Evolutionary conservation across 2,329 filamentous ascomycete genomes (phyloP), one percentile per base, ranked within the genome.

Genomic region (Zymoseptoria tritici): DNA sequence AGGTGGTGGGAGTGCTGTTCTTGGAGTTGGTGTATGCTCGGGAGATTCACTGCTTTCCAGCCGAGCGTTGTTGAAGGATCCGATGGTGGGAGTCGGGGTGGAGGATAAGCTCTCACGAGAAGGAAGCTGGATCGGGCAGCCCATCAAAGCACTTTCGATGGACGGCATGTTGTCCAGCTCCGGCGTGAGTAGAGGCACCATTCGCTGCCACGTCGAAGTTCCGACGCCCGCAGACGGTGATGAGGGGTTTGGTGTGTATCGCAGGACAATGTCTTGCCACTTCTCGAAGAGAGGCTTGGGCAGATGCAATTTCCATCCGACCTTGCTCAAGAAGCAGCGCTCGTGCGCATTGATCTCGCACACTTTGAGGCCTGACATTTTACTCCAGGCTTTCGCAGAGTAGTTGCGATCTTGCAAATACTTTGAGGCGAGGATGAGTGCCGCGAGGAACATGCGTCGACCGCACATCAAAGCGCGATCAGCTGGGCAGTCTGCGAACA

Each of bases 361-460:
- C 3, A 91, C 92, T 73, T 90, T 91, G 59, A 99, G 81, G n/a
- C 94, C 94, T 19, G 94, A 97, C 68, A 99, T 99, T 80, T 96
- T 97, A 76, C 93, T 97, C 94, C 94, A 99, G 50, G 94, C 94
- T 58, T 93, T 87, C 54, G 94, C 91, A 13, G 94, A 97, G 77
- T 96, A 99, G 77, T 97, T 99, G 67, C 93, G 88, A 74, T 99
- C 94, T 76, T 99, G 94, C 53, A 99, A 80, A 73, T 97, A 99
- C 79, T 99, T 99, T 42, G 94, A 97, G 1, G 94, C 94, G 59
- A 99, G 81, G 66, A 99, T 97, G 62, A 99, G 81, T 54, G 93
- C 92, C 9, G 94, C 87, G 57, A 99, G 83, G 73, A 99, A 97
- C 93, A 97, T 97, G 70, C 94, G 91, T 63, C 94, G 89, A 58